Base-by-base conservation (phyloP, 768 basidiomycete species). In the Termitomyces sp. region DNA sequence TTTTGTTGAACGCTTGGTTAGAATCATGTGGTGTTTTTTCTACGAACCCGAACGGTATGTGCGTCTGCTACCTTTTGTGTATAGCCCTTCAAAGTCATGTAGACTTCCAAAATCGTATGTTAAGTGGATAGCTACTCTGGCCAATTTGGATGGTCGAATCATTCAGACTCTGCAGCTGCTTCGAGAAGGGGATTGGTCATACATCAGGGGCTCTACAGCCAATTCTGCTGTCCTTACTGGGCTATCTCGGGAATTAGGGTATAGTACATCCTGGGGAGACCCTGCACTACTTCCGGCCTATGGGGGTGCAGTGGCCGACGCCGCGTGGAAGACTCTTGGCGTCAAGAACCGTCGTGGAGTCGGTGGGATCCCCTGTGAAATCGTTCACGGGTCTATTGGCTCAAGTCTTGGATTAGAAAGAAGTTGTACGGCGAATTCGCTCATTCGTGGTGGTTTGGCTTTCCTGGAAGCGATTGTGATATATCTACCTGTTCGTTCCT, bases 1-100 rank as follows among this genome's bases (percentile, higher is more conserved):
- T 40, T 37, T 22, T 53, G 20, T 57, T 37, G 55, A 53, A 67
- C 34, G 51, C 52, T 43, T 55, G 27, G 22, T 43, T 67, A 92
- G 91, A 65, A 91, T 92, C 54, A 91, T 92, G 89, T 92, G 91
- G 91, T 91, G 90, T 64, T 93, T 89, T 70, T 86, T 90, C 68
- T 92, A 93, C 64, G 77, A 86, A 65, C 89, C 90, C 4, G 75
- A 82, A 61, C 82, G 87, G 88, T 90, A 66, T 49, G 64, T 61
- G 16, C 30, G 20, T 47, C 47, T 37, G 18, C 33, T 32, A 30
- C 22, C 51, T 27, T 22, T 14, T 48, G 9, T 24, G 49, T 49
- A 54, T 30, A 26, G 4, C 13, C 57, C 20, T 48, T 30, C 20
- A 27, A 24, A 16, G 33, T 26, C 32, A 53, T 44, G 7, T 55